Base-by-base conservation (phyloP, 495 filamentous ascomycete genomes). In the Penicillium diatomitis region DNA sequence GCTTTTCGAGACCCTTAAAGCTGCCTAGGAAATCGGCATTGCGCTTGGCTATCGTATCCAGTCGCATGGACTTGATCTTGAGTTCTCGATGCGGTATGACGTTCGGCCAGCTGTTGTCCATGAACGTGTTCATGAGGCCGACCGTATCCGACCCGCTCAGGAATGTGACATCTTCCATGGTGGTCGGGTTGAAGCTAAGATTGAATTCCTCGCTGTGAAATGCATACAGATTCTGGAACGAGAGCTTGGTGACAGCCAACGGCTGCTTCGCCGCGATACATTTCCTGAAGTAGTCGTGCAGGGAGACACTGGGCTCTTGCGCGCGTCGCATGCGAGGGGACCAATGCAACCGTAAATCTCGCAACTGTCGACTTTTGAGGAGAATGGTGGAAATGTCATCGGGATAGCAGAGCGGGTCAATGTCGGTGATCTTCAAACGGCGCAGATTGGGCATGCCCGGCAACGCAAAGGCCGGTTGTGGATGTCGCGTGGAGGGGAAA, bases 351-450 rank as follows among this genome's bases (percentile, higher is more conserved):
- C 63, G 77, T 5, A 84, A 67, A 12, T 78, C 74, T 38, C 64
- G 65, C 32, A 84, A 59, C 32, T 77, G 78, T 44, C 65, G 71
- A 10, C 76, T 74, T 33, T 72, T 68, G 28, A 67, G 62, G 3
- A 83, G 64, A 28, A 84, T 59, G 5, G 76, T 66, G 6, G 78
- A 78, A 32, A 84, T 74, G 55, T 84, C 80, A 55, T 84, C 81
- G 0, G 78, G 75, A 49, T 83, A 83, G 59, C 81, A 84, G 6
- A 84, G 64, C 1, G 81, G 81, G 49, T 84, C 81, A 40, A 84
- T 79, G 49, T 83, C 69, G 50, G 73, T 74, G 32, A 80, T 67
- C 50, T 72, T 75, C 30, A 84, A 60, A 30, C 54, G 65, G 20
- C 67, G 64, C 31, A 84, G 63, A 48, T 75, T 77, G 27, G 78